A percentile compares a stretch with the other conserved stretches of the same genome.
phyloP scores from a whole-genome alignment of 495 filamentous ascomycete species.

The Talaromyces thailandensis region DNA sequence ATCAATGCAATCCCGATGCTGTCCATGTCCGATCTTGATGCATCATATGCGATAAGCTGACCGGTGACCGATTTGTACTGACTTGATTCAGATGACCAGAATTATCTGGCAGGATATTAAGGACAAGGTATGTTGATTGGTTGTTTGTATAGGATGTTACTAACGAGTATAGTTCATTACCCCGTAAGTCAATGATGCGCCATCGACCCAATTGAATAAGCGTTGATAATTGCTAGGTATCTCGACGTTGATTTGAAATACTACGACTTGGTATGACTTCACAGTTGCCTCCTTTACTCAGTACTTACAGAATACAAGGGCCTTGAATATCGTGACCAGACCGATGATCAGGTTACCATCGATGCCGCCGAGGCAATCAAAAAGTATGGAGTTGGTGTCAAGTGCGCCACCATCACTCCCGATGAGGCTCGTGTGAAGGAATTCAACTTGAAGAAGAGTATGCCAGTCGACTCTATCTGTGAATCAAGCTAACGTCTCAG shows the following conservation, averaged over 20 bases:
- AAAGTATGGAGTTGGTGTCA: constrained; percentile 97
- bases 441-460: constrained; percentile 96
- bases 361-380: constrained; percentile 96
- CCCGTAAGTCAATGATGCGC: constrained; percentile 47
- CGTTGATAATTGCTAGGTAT: constrained; percentile 41
- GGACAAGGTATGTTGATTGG: constrained; percentile 57
- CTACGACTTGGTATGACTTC: constrained; percentile 67
- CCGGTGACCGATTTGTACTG: constrained; percentile 3
- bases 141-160: constrained; percentile 9
- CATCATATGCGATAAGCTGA: not conserved
- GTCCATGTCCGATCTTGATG: not conserved
- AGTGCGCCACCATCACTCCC: constrained; percentile 98
- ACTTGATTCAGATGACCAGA: constrained; percentile 68
- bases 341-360: constrained; percentile 88
- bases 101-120: constrained; percentile 99
- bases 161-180: constrained; percentile 61
- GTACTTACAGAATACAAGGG: constrained; percentile 38
- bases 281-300: not conserved
- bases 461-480: constrained; percentile 12
- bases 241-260: constrained; percentile 98
- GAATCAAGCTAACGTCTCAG: constrained; percentile 26
- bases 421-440: constrained; percentile 95
- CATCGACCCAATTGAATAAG: not conserved
- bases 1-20: constrained; percentile 4
- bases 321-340: constrained; percentile 89